Evolutionary conservation across 2,329 filamentous ascomycete species (phyloP), one percentile per base, ranked within the genome.

Genomic region (Penicillium oxalicum): DNA sequence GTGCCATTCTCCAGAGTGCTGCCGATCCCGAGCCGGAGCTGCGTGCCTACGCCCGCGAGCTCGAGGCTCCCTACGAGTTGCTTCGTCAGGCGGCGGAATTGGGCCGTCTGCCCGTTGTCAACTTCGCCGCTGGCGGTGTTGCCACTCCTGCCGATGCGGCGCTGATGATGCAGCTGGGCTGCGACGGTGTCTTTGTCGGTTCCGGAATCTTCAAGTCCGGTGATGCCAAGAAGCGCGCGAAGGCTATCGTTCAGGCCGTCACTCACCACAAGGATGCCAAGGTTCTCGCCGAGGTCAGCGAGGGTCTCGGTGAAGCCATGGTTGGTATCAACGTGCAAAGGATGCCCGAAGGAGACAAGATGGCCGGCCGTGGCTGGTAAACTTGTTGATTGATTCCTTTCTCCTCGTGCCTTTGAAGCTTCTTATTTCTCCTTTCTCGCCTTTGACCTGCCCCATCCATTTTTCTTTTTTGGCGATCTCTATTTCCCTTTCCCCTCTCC

Each of bases 131-230:
- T 3, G 93, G 93, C n/a, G 93, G 93, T 49, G 87, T 98, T n/a
- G 93, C 93, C n/a, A 98, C 93, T 1, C 93, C 93, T 0, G 93
- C 93, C 0, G 93, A 98, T 71, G 93, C 93, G 0, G 93, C 93
- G 2, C 77, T 98, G 74, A 88, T 98, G 91, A 98, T 98, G 93
- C 91, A 97, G 78, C 77, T 98, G 56, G 93, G 93, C 52, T 97
- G 93, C 66, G 93, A 98, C 65, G 93, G 93, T 50, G 93, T 98
- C 33, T 98, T 98, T 67, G 93, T 98, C 33, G 93, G 93, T 27
- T 90, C 84, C 49, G 93, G 93, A 27, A 97, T 97, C 71, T 98
- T 98, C 82, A 97, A 97, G 82, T 88, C 83, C 4, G 91, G 91
- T 13, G 86, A 97, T 70, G 87, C 93, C 24, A 83, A 85, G 39